A percentile compares a stretch with the other conserved stretches of the same genome.
Evolutionary conservation across 139 green algal genomes (phyloP).

Genomic region (Protoeuglena noctilucae): DNA sequence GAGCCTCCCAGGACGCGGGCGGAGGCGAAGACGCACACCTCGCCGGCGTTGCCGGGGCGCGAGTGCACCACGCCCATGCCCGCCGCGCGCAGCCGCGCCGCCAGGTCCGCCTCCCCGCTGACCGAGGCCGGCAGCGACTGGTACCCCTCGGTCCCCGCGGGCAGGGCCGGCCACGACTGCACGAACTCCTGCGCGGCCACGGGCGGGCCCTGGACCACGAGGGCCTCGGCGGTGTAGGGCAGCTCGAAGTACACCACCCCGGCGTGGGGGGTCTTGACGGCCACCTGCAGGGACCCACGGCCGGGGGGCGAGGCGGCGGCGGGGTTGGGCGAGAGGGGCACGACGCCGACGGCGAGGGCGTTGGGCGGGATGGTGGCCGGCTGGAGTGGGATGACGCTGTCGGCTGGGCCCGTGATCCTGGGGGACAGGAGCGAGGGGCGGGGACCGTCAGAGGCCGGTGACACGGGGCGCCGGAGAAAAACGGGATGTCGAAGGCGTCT

Average conservation of each 20-base stretch:
- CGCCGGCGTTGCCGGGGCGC: neutral
- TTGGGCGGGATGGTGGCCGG: neutral
- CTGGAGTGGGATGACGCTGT: neutral
- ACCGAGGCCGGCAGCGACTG: neutral
- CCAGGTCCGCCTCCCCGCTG: neutral
- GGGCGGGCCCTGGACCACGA: slow-evolving; percentile 20
- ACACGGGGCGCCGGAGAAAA: slow-evolving; percentile 7
- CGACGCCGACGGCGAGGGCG: neutral
- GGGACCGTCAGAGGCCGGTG: slow-evolving; percentile 5
- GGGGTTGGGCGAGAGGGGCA: slow-evolving; percentile 30
- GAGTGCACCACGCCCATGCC: neutral
- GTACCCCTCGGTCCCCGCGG: too few species aligned
- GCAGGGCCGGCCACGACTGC: neutral
- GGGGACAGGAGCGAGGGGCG: slow-evolving; percentile 26
- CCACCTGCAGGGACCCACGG: slow-evolving; percentile 35
- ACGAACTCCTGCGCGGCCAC: neutral
- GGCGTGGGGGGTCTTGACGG: slow-evolving; percentile 59
- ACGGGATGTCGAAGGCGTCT: slow-evolving; percentile 23
- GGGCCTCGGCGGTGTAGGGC: slow-evolving; percentile 30
- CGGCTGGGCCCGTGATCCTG: slow-evolving; percentile 17
- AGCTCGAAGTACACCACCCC: slow-evolving; percentile 81
- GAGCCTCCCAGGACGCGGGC: neutral
- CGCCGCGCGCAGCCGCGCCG: neutral
- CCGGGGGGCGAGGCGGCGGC: slow-evolving; percentile 24
- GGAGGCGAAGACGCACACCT: neutral